Evolutionary conservation across 139 green algal genomes (phyloP), one percentile per base, ranked within the genome.

Genomic region (Chlamydomonas sp.): DNA sequence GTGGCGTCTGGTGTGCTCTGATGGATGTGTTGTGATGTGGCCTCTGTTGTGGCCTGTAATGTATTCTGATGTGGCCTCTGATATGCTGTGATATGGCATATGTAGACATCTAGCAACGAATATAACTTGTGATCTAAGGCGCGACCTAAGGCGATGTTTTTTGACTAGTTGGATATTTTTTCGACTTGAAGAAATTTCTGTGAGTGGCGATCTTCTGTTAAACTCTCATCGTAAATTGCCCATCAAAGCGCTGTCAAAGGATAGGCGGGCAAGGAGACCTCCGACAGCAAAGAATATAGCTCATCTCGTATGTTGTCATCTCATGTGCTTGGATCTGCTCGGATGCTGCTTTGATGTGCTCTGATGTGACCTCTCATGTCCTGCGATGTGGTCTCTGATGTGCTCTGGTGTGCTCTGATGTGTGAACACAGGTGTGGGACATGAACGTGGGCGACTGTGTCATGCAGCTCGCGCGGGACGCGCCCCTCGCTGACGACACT

Each of bases 401-500:
- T 26, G 43, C 16, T 13, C 16, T 13, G n/a, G 82, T 77, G 6
- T 82, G 67, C 0, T 74, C 75, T 20, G 82, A 88, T 48, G 82
- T 79, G 13, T 34, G 35, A 20, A 74, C 78, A 20, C 71, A 83
- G 71, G 81, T 92, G 30, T 96, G 89, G 87, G 89, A 95, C 79
- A 84, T 95, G 74, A 87, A 95, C 57, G 88, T 92, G 35, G 89
- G 88, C 3, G 87, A 92, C 62, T 95, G 88, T 47, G 79, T 89
- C 47, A 80, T 91, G 77, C 65, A 59, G 43, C 48, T 79, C 37
- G 69, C 74, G 8, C 67, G 71, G 37, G 36, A 78, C 28, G 30
- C 35, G 4, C 54, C 67, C 0, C 60, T 94, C 13, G 85, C 76
- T 0, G 64, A 65, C 20, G 67, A 90, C 54, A 83, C 68, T 0